Evolutionary conservation across 2,329 filamentous ascomycete species (phyloP).

Genomic region (Thermoascus crustaceus): DNA sequence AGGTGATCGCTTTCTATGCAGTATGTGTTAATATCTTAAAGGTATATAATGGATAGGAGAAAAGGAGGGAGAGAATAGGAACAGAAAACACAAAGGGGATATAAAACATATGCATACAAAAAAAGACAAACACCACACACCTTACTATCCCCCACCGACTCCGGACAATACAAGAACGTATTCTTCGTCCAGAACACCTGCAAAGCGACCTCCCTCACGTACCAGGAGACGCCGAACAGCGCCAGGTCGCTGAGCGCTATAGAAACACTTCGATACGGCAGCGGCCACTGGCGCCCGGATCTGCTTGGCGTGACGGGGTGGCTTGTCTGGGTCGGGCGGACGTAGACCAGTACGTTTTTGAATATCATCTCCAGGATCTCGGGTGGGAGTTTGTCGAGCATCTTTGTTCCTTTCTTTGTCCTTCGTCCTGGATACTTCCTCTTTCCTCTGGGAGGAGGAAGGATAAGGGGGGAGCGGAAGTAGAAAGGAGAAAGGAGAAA

Average conservation of each 20-base stretch:
- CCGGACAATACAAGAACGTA: neutral
- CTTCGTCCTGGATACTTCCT: too few relatives aligned
- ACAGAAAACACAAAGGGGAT: too few relatives aligned
- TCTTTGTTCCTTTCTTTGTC: neutral
- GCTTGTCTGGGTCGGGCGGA: conserved; percentile 1
- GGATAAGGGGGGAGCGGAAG: neutral
- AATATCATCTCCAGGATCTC: neutral
- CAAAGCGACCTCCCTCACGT: neutral
- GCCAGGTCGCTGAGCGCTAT: neutral
- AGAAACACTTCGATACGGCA: neutral
- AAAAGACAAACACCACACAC: too few relatives aligned
- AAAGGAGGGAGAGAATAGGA: neutral
- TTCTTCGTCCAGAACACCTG: conserved; percentile 1
- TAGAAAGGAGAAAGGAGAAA: neutral
- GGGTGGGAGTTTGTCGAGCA: neutral
- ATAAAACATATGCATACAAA: too few relatives aligned
- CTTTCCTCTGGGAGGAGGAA: neutral
- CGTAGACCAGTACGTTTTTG: neutral
- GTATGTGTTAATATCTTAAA: neutral
- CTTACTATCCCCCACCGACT: neutral
- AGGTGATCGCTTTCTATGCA: neutral
- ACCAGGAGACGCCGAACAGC: neutral
- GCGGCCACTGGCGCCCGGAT: neutral
- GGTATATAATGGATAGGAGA: neutral
- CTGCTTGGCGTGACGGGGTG: neutral